Percentiles rank a stretch among this genome's conserved stretches.
phyloP scores from a whole-genome alignment of 2,329 filamentous ascomycete species.

The Neocucurbitaria cava region DNA sequence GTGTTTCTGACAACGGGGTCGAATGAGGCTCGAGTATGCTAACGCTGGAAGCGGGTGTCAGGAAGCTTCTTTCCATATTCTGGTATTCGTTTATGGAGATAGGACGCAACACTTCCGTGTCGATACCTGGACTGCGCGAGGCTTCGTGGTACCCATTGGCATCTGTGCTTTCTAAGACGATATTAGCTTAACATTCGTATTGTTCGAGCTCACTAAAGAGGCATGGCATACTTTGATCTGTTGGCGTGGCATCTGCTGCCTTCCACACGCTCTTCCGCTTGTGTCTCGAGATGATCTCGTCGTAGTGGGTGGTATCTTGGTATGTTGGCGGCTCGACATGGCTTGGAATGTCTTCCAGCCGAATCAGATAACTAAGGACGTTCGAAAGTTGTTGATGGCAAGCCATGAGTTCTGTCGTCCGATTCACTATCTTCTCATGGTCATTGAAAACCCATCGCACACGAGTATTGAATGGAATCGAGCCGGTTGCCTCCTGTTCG shows the following conservation, averaged over 20 bases:
- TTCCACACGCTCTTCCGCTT: not conserved
- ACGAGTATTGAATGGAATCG: slow-evolving; percentile 24
- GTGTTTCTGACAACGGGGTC: not conserved
- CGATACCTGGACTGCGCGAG: not conserved
- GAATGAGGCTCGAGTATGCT: not conserved
- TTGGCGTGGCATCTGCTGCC: not conserved
- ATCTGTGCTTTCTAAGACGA: not conserved
- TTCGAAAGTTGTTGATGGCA: slow-evolving; percentile 37
- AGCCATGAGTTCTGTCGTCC: slow-evolving; percentile 24
- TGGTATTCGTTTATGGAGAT: not conserved
- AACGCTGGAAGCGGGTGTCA: not conserved
- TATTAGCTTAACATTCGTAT: not conserved
- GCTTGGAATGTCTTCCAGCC: slow-evolving; percentile 18
- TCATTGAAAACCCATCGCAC: slow-evolving; percentile 33
- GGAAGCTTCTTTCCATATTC: not conserved
- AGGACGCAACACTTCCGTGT: not conserved
- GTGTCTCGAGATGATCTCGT: slow-evolving; percentile 4
- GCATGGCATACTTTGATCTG: not conserved
- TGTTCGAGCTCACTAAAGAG: not conserved
- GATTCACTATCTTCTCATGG: slow-evolving; percentile 30
- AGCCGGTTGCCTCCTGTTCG: slow-evolving; percentile 26
- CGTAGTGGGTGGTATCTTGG: slow-evolving; percentile 8
- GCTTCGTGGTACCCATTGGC: not conserved
- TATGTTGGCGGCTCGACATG: slow-evolving; percentile 2
- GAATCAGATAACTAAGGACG: slow-evolving; percentile 24